A percentile compares a stretch with the other conserved stretches of the same genome.
These are phyloP conservation scores for Isabelozyma rhagii DNA, from an alignment of 805 yeast species.

Conservation along the genomic window DNA sequence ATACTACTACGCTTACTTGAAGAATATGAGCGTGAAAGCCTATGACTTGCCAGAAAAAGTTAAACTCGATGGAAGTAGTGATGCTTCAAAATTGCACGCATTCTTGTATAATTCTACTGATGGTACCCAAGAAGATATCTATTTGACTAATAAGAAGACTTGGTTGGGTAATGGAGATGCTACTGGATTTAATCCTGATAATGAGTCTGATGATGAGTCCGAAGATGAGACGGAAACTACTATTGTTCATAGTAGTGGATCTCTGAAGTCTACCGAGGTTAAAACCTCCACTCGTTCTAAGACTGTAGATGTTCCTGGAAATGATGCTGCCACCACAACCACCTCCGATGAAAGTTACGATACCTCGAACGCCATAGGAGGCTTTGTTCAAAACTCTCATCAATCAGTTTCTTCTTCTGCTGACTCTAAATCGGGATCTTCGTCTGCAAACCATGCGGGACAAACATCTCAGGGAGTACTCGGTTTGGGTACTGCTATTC, in stretches of 20 bases:
- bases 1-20: conserved; percentile 70
- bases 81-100: conserved; percentile 51
- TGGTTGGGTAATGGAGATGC: conserved; percentile 58
- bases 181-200: conserved; percentile 61
- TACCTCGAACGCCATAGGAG: conserved; percentile 25
- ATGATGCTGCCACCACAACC: conserved; percentile 5
- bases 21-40: conserved; percentile 60
- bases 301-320: conserved; percentile 8
- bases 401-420: conserved; percentile 4
- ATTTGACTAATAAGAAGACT: conserved; percentile 61
- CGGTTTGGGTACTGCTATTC: conserved; percentile 16
- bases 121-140: conserved; percentile 36
- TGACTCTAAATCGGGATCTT: conserved; percentile 5
- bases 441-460: conserved; percentile 1
- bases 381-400: conserved; percentile 33
- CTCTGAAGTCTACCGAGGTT: conserved; percentile 15
- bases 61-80: conserved; percentile 27
- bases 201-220: conserved; percentile 17
- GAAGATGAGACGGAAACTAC: conserved; percentile 10
- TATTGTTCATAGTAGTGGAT: conserved; percentile 14
- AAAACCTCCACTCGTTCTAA: conserved; percentile 10
- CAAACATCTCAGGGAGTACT: conserved; percentile 6
- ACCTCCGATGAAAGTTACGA: conserved; percentile 6
- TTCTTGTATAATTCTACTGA: conserved; percentile 45
- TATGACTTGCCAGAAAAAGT: conserved; percentile 69